These are phyloP conservation scores for Gossypium davidsonii DNA, from an alignment of 441 rosid genomes.

Conservation along the genomic window DNA sequence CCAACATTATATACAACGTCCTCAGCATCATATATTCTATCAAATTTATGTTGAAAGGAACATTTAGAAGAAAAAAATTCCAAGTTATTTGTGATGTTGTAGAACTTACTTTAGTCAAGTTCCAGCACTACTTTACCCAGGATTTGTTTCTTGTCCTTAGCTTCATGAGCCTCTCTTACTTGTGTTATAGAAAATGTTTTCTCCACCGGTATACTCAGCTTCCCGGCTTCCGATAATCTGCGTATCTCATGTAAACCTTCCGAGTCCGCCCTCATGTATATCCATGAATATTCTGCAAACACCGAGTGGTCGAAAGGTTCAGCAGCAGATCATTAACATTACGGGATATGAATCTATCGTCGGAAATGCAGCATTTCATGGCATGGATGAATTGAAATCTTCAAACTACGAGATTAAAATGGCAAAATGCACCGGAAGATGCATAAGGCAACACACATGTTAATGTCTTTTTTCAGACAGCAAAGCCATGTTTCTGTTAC, in stretches of 20 bases:
- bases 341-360: not conserved
- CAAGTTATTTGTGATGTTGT: not conserved
- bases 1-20: constrained; percentile 3
- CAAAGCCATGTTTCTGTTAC: not conserved
- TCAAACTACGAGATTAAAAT: not conserved
- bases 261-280: constrained; percentile 85
- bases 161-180: constrained; percentile 81
- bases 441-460: not conserved
- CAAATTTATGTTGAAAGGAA: constrained; percentile 4
- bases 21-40: not conserved
- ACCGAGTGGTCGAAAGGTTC: not conserved
- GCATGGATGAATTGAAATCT: not conserved
- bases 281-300: constrained; percentile 72
- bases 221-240: constrained; percentile 62
- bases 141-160: constrained; percentile 59
- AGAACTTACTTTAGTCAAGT: constrained; percentile 33
- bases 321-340: not conserved
- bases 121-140: constrained; percentile 83
- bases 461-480: not conserved
- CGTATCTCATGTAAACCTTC: constrained; percentile 79
- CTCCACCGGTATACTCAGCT: constrained; percentile 70
- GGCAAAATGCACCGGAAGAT: not conserved
- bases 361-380: not conserved
- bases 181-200: constrained; percentile 68
- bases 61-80: not conserved